phyloP scores from a whole-genome alignment of 208 protist species.

The Acanthamoeba castellanii region DNA sequence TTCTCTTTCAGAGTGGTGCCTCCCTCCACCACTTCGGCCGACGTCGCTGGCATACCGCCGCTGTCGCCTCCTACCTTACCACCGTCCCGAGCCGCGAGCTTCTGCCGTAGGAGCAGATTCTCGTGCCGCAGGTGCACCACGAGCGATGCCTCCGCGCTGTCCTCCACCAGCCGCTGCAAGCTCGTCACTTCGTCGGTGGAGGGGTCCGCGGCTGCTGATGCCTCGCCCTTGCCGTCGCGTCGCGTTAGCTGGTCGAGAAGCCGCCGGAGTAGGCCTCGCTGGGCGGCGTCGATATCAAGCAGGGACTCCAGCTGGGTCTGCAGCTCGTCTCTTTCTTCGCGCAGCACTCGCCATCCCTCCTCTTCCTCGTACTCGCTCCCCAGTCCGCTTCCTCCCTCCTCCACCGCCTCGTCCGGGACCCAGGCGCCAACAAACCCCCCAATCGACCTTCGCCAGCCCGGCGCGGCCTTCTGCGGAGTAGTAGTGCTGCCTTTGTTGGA shows the following conservation, averaged over 20 bases:
- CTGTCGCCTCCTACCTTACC: not conserved
- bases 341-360: not conserved
- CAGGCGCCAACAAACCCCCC: not conserved
- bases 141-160: not conserved
- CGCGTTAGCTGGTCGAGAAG: not conserved
- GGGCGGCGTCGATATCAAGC: not conserved
- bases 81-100: not conserved
- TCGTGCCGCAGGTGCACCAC: not conserved
- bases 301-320: not conserved
- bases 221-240: not conserved
- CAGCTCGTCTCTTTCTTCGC: not conserved
- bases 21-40: not conserved
- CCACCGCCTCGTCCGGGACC: not conserved
- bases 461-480: not conserved
- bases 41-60: not conserved
- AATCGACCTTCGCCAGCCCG: not conserved
- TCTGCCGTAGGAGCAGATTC: not conserved
- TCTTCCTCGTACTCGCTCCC: not conserved
- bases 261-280: not conserved
- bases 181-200: not conserved
- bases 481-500: too few species aligned
- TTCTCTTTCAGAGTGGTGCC: not conserved
- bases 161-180: not conserved
- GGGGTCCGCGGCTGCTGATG: too few species aligned
- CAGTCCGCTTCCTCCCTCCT: not conserved